Evolutionary conservation across 768 basidiomycete species (phyloP), one percentile per base, ranked within the genome.

Genomic region (Tricholoma furcatifolium): DNA sequence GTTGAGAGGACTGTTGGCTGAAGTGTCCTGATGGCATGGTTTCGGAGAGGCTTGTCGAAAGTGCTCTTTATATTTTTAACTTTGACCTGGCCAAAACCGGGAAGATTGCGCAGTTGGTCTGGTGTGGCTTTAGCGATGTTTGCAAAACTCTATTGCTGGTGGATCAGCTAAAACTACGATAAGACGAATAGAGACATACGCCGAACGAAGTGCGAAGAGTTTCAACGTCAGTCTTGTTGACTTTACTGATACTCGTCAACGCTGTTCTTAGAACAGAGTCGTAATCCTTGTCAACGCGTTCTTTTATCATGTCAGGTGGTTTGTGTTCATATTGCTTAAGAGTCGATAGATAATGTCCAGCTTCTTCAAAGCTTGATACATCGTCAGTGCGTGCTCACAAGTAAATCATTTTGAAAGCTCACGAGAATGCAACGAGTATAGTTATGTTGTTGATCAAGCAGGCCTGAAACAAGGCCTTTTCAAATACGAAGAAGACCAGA

Each of bases 141-240:
- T 2, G 88, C 82, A 63, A 98, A 93, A 62, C 90, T 94, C 95
- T 98, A 18, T 41, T 47, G 27, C 44, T 5, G 3, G 18, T 4
- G 30, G 12, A 49, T 41, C 11, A 50, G 35, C 31, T 8, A 23
- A n/a, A 30, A 10, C 24, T 18, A 14, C n/a, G n/a, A 56, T 41
- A 36, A 47, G 34, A 27, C 21, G 11, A 18, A 39, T 18, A n/a
- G 10, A 18, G 21, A 27, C 76, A 87, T 72, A 98, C 96, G 32
- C 94, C 95, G 60, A 95, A 87, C n/a, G 92, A 88, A 2, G 87
- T 87, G 18, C 91, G 82, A 38, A 99, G 74, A 3, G 96, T 98
- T 70, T 92, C 85, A 1, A 95, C 93, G 62, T 99, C 97, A 3
- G 96, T 98, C 76, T 96, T 97, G 71, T 98, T 98, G 56, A 99